Conservation (phyloP, 441 rosid genomes). For the Arabidopsis hybrid region DNA sequence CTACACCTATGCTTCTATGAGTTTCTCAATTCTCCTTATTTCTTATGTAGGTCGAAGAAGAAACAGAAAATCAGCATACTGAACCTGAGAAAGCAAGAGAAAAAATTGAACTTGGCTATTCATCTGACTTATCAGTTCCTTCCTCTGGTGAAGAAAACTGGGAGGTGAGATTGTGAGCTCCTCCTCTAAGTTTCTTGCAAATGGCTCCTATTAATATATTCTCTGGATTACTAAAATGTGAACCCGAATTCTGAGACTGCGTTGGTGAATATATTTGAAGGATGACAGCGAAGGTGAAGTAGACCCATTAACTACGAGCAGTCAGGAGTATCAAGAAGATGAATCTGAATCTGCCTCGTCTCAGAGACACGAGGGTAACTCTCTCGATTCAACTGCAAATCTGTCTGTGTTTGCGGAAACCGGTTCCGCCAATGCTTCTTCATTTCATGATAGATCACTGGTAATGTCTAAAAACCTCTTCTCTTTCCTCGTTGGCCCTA, state of each 20-base stretch:
- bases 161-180: slow-evolving; percentile 49
- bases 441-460: slow-evolving; percentile 46
- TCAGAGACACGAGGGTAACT: slow-evolving; percentile 37
- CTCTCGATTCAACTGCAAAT: slow-evolving; percentile 41
- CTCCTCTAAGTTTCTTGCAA: slow-evolving; percentile 20
- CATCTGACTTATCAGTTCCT: slow-evolving; percentile 42
- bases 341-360: slow-evolving; percentile 44
- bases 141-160: slow-evolving; percentile 42
- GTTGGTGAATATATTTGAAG: slow-evolving; percentile 49
- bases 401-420: slow-evolving; percentile 36
- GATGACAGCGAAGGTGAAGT: slow-evolving; percentile 49
- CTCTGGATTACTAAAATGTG: too few relatives aligned
- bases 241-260: slow-evolving; percentile 24
- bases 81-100: slow-evolving; percentile 41
- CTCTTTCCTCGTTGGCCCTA: slow-evolving; percentile 33
- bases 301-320: slow-evolving; percentile 40
- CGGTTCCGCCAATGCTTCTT: slow-evolving; percentile 42
- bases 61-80: slow-evolving; percentile 38
- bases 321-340: slow-evolving; percentile 41
- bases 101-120: slow-evolving; percentile 42
- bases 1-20: slow-evolving; percentile 12
- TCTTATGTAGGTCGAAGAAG: slow-evolving; percentile 56
- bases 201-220: too few relatives aligned
- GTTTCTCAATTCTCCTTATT: slow-evolving; percentile 32
- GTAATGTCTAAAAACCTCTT: slow-evolving; percentile 44